Base-by-base conservation (phyloP, 306 rosid species). In the Prosopis cineraria region DNA sequence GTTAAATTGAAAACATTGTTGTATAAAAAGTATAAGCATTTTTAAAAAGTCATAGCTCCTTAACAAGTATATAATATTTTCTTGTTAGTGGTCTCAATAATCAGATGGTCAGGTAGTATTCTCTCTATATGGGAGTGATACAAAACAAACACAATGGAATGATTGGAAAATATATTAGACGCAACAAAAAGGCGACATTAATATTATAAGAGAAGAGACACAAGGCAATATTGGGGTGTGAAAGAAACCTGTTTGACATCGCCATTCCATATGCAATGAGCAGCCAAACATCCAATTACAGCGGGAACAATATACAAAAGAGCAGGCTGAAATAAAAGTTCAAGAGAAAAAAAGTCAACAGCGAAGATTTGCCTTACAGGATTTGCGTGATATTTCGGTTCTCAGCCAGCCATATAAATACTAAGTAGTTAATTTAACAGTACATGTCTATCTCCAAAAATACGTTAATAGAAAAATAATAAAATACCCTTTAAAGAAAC, bases 211-310 rank as follows among this genome's bases (percentile, higher is more conserved):
- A 31, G 43, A 73, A 53, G 10, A 22, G 10, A 66, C 44, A 80
- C 71, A 40, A 63, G 72, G 27, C 34, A 64, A 60, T 68, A 33
- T 17, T 37, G 47, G 70, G 76, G 72, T 59, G 66, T 2, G 22
- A 78, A 67, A 87, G 93, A 82, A 80, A 96, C 99, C 94, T 84
- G 96, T 84, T 93, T 96, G 76, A 91, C 91, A 69, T 96, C 98
- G 7, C 97, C 97, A 81, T 96, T 96, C 96, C 97, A 96, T 71
- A 89, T 6, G 84, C 93, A 91, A 72, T 96, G 99, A 65, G 87
- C 90, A 74, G 99, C 98, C 93, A 96, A 84, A 85, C 89, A 93
- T 87, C 99, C 99, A 84, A 93, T 87, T 66, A 93, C 98, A 73
- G 88, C 55, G 13, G 99, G 99, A 47, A 93, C 98, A 81, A 96